Evolutionary conservation across 768 basidiomycete species (phyloP).

Genomic region (Butyriboletus loyo): DNA sequence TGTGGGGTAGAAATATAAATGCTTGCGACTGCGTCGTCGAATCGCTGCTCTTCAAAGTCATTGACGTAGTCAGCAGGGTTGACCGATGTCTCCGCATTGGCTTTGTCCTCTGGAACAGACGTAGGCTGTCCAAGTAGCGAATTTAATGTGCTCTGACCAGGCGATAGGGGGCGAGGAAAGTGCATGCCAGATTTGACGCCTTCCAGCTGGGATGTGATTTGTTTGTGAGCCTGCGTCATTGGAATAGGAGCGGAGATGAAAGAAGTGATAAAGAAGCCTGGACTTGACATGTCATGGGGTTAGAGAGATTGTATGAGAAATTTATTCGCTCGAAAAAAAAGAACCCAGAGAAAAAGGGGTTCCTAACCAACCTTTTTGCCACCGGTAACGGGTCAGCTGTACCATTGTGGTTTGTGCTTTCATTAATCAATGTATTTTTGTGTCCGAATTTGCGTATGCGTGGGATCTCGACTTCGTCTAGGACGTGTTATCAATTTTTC

Average conservation of each 20-base stretch:
- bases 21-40: slow-evolving; percentile 32
- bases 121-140: slow-evolving; percentile 27
- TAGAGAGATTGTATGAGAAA: slow-evolving; percentile 21
- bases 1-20: slow-evolving; percentile 31
- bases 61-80: background rate
- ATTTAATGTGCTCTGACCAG: slow-evolving; percentile 13
- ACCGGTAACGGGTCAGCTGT: slow-evolving; percentile 12
- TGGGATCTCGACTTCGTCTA: slow-evolving; percentile 56
- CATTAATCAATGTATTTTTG: slow-evolving; percentile 12
- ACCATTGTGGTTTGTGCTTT: background rate
- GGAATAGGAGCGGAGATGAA: slow-evolving; percentile 32
- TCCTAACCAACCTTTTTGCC: slow-evolving; percentile 22
- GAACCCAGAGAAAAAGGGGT: slow-evolving; percentile 10
- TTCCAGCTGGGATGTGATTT: slow-evolving; percentile 19
- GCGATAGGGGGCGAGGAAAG: slow-evolving; percentile 17
- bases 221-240: slow-evolving; percentile 18
- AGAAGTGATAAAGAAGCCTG: slow-evolving; percentile 34
- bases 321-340: slow-evolving; percentile 18
- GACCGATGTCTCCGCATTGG: background rate
- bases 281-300: slow-evolving; percentile 27
- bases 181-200: slow-evolving; percentile 17
- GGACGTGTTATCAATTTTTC: slow-evolving; percentile 1
- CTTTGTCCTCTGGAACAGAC: slow-evolving; percentile 6
- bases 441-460: slow-evolving; percentile 46
- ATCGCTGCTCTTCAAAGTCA: slow-evolving; percentile 12